A percentile compares a stretch with the other conserved stretches of the same genome.
Conservation (phyloP, 148 eudicot genomes). For the Arctostaphylos glauca region DNA sequence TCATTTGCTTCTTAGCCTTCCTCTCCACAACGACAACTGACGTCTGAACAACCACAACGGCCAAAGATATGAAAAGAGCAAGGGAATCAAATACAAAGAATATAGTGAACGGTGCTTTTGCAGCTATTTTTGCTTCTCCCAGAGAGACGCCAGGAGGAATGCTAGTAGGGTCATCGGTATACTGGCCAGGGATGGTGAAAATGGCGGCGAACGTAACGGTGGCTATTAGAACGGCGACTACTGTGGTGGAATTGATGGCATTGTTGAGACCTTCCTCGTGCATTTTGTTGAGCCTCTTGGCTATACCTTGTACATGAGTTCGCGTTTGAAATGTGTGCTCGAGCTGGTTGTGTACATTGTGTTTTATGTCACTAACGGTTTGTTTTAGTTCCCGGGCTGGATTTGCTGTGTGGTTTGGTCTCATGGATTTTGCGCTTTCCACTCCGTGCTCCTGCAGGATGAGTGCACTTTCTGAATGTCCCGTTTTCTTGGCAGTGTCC, state of each 20-base stretch:
- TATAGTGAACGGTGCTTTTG: constrained; percentile 29
- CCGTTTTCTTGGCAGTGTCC: constrained; percentile 44
- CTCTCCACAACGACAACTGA: constrained; percentile 51
- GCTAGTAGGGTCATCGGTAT: constrained; percentile 20
- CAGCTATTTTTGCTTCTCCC: constrained; percentile 53
- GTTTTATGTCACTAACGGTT: constrained; percentile 61
- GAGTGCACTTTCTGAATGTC: constrained; percentile 27
- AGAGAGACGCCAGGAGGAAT: constrained; percentile 26
- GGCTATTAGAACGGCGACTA: constrained; percentile 55
- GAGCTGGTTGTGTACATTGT: constrained; percentile 52
- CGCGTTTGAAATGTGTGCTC: constrained; percentile 50
- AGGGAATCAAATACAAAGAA: constrained; percentile 54
- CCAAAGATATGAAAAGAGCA: constrained; percentile 59
- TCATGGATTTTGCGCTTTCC: constrained; percentile 34
- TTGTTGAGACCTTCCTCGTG: constrained; percentile 54
- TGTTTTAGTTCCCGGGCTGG: constrained; percentile 44
- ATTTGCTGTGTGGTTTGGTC: constrained; percentile 19
- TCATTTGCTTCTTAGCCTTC: constrained; percentile 55
- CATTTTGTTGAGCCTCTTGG: constrained; percentile 48
- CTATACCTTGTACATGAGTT: constrained; percentile 36
- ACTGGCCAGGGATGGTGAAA: constrained; percentile 53
- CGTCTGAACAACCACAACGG: constrained; percentile 62
- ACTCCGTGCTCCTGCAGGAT: constrained; percentile 38
- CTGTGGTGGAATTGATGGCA: constrained; percentile 51
- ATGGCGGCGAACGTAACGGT: constrained; percentile 60